Base-by-base conservation (phyloP, 768 basidiomycete species). In the Lactifluus rugatus region DNA sequence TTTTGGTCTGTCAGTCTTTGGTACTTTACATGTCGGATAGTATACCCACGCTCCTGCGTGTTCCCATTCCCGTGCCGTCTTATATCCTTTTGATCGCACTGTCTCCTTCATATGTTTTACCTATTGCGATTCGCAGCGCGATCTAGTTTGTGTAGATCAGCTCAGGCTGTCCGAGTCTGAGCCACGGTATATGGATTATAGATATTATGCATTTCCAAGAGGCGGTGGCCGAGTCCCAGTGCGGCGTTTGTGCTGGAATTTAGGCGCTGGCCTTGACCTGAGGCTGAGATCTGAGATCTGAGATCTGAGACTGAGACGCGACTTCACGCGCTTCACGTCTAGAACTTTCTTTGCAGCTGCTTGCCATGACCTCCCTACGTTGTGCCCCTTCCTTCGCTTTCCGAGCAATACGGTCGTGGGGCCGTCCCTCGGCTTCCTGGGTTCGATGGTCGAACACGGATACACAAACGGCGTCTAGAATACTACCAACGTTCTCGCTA, bases 401-500 rank as follows among this genome's bases (percentile, higher is more conserved):
- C 44, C 55, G 49, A 36, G 31, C 21, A 17, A 9, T 19, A 44
- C 23, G 17, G 32, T 19, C n/a, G 48, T 7, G 45, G 37, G 52
- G 37, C 19, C 59, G 3, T 11, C 26, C 48, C 21, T 50, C 17
- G 32, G 14, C 23, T 8, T 42, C 48, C 28, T 23, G 31, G 17
- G 23, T 19, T 45, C 56, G 48, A 13, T 50, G 41, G 41, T 63
- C 61, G 60, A 64, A 49, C 62, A 36, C 48, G 54, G 55, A 58
- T 49, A 44, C 60, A 49, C 54, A 64, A 31, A 60, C 60, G 48
- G 51, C 64, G 54, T 64, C 76, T 14, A 81, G 75, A 66, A 81
- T 83, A 5, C 77, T 94, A 37, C 80, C 85, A 10, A 77, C 80
- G 26, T 87, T 95, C 67, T 92, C 90, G 10, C 79, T 95, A 75